Evolutionary conservation across 73 alveolate species (phyloP).

Genomic region (Paramecium caudatum): DNA sequence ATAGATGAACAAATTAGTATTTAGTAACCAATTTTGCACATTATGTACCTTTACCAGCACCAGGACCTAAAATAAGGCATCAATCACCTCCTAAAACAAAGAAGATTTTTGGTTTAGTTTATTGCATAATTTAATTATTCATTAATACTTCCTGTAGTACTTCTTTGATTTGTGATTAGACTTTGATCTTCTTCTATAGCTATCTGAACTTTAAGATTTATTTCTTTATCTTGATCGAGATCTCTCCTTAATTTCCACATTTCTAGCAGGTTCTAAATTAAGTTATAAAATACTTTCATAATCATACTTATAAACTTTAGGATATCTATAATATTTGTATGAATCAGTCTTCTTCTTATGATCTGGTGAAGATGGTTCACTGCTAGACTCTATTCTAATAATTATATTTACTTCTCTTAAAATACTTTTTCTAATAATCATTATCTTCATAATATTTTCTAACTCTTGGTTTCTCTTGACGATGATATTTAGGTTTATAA

Average conservation of each 20-base stretch:
- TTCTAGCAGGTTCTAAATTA: constrained; percentile 15
- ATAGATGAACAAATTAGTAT: constrained; percentile 81
- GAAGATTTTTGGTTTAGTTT: constrained; percentile 64
- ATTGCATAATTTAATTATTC: constrained; percentile 11
- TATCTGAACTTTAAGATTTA: constrained; percentile 19
- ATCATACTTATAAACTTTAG: constrained; percentile 2
- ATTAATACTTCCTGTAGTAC: constrained; percentile 24
- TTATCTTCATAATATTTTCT: constrained; percentile 44
- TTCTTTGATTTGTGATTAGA: constrained; percentile 31
- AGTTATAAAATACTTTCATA: background rate
- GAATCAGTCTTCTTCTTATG: constrained; percentile 43
- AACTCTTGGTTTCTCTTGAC: constrained; percentile 3
- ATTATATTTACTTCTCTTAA: background rate
- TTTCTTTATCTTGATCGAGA: constrained; percentile 47
- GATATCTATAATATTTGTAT: background rate
- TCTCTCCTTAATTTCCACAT: background rate
- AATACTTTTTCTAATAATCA: background rate
- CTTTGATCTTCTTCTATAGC: constrained; percentile 22
- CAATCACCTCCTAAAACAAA: constrained; percentile 81
- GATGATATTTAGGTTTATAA: background rate
- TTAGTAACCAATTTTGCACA: constrained; percentile 81
- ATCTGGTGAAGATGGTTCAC: background rate
- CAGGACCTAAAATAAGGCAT: constrained; percentile 75
- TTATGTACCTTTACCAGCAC: constrained; percentile 90
- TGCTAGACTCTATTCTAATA: background rate